phyloP scores from a whole-genome alignment of 2,329 filamentous ascomycete genomes.

The Penicillium brevicompactum region DNA sequence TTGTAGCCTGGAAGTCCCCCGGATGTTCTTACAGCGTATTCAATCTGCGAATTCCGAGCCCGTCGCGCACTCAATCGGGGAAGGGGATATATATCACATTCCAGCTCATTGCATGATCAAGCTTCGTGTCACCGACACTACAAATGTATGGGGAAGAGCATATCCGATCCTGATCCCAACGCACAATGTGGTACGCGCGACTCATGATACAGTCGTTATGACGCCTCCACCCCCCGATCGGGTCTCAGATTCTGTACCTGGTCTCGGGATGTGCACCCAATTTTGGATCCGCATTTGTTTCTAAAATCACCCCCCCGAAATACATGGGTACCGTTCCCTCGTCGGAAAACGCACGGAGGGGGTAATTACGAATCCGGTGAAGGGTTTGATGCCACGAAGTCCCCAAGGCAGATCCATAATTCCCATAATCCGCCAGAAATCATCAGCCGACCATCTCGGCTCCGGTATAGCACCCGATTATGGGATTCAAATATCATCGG shows the following conservation, averaged over 20 bases:
- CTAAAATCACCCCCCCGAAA: neutral
- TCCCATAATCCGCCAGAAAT: conserved; percentile 1
- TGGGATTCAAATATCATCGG: neutral
- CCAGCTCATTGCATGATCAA: conserved; percentile 1
- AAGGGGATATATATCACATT: conserved; percentile 13
- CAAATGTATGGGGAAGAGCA: neutral
- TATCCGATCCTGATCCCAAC: neutral
- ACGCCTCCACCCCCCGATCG: conserved; percentile 10
- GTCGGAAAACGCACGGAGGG: too few relatives aligned
- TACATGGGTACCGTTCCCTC: too few relatives aligned
- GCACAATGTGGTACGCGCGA: conserved; percentile 9
- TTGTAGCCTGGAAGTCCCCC: too few relatives aligned
- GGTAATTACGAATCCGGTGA: neutral
- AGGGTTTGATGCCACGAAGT: conserved; percentile 6
- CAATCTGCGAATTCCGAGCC: neutral
- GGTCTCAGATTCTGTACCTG: conserved; percentile 8
- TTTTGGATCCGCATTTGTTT: neutral
- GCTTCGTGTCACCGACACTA: neutral
- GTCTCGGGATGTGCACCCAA: conserved; percentile 2
- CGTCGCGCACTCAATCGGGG: neutral
- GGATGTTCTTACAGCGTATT: neutral
- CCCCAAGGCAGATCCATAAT: neutral
- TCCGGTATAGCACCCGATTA: neutral
- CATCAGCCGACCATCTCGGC: conserved; percentile 8
- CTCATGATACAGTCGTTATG: conserved; percentile 15